These are phyloP conservation scores for Sporothrix dimorphospora DNA, from an alignment of 2,329 filamentous ascomycete species.

Conservation along the genomic window DNA sequence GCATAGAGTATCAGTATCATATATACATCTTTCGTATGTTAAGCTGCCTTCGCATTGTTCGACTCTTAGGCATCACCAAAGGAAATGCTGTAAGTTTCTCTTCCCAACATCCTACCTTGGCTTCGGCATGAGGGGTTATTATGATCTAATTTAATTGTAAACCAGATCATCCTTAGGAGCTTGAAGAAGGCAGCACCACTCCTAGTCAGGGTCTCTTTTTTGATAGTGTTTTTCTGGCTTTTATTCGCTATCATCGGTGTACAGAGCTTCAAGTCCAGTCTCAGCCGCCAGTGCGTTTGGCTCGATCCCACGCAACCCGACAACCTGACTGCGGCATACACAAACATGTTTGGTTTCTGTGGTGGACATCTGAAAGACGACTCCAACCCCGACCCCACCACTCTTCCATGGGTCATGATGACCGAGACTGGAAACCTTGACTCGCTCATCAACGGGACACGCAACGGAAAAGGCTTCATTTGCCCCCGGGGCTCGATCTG, in stretches of 20 bases:
- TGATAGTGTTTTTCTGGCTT: slow-evolving; percentile 97
- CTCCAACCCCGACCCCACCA: slow-evolving; percentile 52
- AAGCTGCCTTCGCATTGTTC: slow-evolving; percentile 88
- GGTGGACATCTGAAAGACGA: slow-evolving; percentile 74
- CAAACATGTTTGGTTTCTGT: slow-evolving; percentile 75
- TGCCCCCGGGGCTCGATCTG: slow-evolving; percentile 85
- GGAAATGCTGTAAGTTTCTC: slow-evolving; percentile 77
- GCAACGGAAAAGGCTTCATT: slow-evolving; percentile 76
- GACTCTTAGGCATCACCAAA: slow-evolving; percentile 87
- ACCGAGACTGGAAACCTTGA: slow-evolving; percentile 43
- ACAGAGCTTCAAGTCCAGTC: slow-evolving; percentile 89
- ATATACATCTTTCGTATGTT: slow-evolving; percentile 95
- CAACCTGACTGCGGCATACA: slow-evolving; percentile 60
- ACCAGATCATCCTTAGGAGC: slow-evolving; percentile 82
- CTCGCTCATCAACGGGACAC: slow-evolving; percentile 55
- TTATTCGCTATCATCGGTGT: slow-evolving; percentile 96
- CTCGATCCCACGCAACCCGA: slow-evolving; percentile 63
- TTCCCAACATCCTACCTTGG: too few species aligned
- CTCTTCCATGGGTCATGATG: slow-evolving; percentile 66
- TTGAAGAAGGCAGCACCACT: slow-evolving; percentile 93
- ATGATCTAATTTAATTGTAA: not conserved
- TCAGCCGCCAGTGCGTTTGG: slow-evolving; percentile 79
- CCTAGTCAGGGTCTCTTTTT: slow-evolving; percentile 87
- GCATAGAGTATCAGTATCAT: slow-evolving; percentile 69
- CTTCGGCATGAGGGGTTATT: too few species aligned